These are phyloP conservation scores for Phytophthora aleatoria DNA, from an alignment of 352 stramenopile genomes.

Conservation along the genomic window DNA sequence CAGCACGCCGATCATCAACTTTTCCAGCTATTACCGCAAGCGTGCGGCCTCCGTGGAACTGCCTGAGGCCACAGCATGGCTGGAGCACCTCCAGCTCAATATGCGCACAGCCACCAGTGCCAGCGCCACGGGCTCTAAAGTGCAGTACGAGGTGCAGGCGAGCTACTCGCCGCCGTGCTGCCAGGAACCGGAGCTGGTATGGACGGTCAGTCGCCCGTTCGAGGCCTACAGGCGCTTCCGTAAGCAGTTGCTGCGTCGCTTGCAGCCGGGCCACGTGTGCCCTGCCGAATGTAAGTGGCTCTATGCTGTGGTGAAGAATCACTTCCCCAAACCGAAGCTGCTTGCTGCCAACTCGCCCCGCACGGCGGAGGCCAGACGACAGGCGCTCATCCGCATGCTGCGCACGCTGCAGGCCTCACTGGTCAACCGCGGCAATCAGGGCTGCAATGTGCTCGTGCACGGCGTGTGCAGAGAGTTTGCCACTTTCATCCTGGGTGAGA, in stretches of 20 bases:
- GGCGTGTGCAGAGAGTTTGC: constrained; percentile 35
- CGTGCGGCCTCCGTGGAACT: constrained; percentile 36
- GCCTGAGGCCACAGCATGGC: constrained; percentile 35
- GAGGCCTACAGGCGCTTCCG: constrained; percentile 56
- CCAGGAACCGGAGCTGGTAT: constrained; percentile 27
- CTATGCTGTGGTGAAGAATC: constrained; percentile 42
- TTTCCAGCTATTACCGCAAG: constrained; percentile 37
- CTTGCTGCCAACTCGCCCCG: constrained; percentile 31
- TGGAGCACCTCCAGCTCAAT: constrained; percentile 34
- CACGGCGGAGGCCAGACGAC: constrained; percentile 29
- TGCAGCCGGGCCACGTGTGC: constrained; percentile 34
- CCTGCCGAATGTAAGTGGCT: constrained; percentile 45
- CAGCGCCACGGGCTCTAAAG: constrained; percentile 9
- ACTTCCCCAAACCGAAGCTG: constrained; percentile 39
- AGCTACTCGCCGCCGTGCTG: constrained; percentile 28
- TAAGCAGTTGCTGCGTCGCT: constrained; percentile 25
- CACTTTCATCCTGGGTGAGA: constrained; percentile 35
- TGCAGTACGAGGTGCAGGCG: constrained; percentile 34
- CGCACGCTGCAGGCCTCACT: constrained; percentile 33
- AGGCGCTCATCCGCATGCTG: constrained; percentile 35
- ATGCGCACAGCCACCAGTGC: constrained; percentile 18
- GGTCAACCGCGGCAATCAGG: constrained; percentile 40
- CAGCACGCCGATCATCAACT: constrained; percentile 36
- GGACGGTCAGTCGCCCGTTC: constrained; percentile 36
- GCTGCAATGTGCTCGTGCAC: constrained; percentile 34